These are phyloP conservation scores for Stemphylium vesicarium DNA, from an alignment of 2,329 filamentous ascomycete genomes.

Conservation along the genomic window DNA sequence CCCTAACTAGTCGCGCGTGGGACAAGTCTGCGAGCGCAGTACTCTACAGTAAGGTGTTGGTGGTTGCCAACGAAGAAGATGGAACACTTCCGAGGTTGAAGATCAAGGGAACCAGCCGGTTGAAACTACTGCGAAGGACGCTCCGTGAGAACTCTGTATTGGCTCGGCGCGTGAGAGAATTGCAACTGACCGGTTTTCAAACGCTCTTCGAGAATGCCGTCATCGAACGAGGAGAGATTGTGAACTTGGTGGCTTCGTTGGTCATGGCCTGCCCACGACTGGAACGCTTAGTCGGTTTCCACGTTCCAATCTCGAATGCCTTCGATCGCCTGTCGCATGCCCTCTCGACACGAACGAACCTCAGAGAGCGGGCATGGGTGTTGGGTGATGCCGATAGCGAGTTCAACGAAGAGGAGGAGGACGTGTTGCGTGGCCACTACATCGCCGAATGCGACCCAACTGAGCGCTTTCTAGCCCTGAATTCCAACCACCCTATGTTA, in stretches of 20 bases:
- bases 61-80: slow-evolving; percentile 54
- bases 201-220: slow-evolving; percentile 43
- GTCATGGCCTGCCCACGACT: slow-evolving; percentile 66
- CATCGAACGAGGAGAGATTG: slow-evolving; percentile 57
- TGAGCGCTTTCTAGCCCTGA: slow-evolving; percentile 62
- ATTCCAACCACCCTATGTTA: slow-evolving; percentile 58
- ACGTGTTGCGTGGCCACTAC: slow-evolving; percentile 31
- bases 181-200: slow-evolving; percentile 60
- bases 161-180: slow-evolving; percentile 59
- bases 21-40: slow-evolving; percentile 58
- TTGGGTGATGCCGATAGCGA: slow-evolving; percentile 41
- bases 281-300: slow-evolving; percentile 61
- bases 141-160: slow-evolving; percentile 59
- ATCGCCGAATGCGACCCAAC: slow-evolving; percentile 55
- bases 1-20: slow-evolving; percentile 64
- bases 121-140: slow-evolving; percentile 62
- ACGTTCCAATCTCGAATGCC: slow-evolving; percentile 59
- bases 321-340: slow-evolving; percentile 64
- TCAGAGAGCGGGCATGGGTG: slow-evolving; percentile 65
- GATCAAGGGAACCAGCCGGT: slow-evolving; percentile 56
- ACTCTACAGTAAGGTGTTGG: slow-evolving; percentile 59
- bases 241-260: slow-evolving; percentile 61
- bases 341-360: slow-evolving; percentile 59
- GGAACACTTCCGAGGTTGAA: slow-evolving; percentile 46
- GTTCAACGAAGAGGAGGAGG: slow-evolving; percentile 40